Base-by-base conservation (phyloP, 805 yeast genomes). In the Kurtzmaniella cleridarum region DNA sequence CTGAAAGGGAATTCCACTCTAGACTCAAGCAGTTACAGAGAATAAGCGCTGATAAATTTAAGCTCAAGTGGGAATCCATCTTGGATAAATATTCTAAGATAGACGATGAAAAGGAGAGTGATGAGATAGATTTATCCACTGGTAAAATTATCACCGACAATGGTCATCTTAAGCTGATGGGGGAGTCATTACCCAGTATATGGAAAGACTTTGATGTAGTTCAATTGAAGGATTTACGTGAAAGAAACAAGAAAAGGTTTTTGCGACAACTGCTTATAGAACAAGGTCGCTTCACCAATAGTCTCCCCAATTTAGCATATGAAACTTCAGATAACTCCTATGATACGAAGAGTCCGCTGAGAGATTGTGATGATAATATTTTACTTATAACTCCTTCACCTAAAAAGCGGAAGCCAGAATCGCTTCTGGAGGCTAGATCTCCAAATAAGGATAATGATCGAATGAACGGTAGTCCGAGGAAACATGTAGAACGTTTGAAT, bases 71-170 rank as follows among this genome's bases (percentile, higher is more conserved):
- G 87, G 61, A 66, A 16, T 60, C 64, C 11, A 76, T 81, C 23
- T 68, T 81, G 6, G 55, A 66, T 2, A 76, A 73, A 50, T 79
- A 80, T 50, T 62, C 76, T 3, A 40, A 44, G 3, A 69, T 76
- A 35, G 69, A 69, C 36, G 72, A 73, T 27, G 62, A 64, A 3
- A 64, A 65, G 13, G 79, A 78, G 38, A 81, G 84, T 29, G 89
- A 81, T 53, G 67, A 79, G 17, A 60, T 81, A n/a, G 89, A 85
- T 53, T 50, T 85, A 16, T 51, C 54, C 8, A 78, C 88, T 0
- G 90, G 91, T 0, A 66, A 73, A 40, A 73, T 85, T 1, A 55
- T 79, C 1, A 73, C 65, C 26, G 89, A 85, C 49, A 71, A 76
- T 38, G 95, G 95, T 2, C 95, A 85, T 56, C 48, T 85, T 16